These are phyloP conservation scores for Picochlorum sp. DNA, from an alignment of 139 green algal genomes.

Conservation along the genomic window DNA sequence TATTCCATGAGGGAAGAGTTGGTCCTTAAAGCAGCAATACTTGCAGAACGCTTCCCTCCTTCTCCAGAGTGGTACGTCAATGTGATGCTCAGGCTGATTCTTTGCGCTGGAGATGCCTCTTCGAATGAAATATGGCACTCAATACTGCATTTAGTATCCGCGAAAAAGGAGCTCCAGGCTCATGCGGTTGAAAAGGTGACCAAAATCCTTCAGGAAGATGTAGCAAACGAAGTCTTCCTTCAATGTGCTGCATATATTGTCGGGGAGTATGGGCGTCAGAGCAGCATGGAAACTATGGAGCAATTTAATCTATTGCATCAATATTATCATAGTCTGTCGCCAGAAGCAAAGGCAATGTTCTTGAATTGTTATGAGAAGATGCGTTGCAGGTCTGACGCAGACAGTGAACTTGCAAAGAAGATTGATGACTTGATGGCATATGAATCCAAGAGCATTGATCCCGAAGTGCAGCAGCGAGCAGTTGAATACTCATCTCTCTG, in stretches of 20 bases:
- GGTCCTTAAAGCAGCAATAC: conserved; percentile 91
- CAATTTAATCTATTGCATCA: conserved; percentile 74
- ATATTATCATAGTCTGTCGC: conserved; percentile 48
- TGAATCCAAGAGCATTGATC: conserved; percentile 23
- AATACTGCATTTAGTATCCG: conserved; percentile 86
- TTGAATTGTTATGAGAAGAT: conserved; percentile 72
- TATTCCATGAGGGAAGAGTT: conserved; percentile 92
- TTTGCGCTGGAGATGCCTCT: conserved; percentile 86
- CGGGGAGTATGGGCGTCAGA: conserved; percentile 73
- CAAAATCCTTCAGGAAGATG: conserved; percentile 54
- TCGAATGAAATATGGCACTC: conserved; percentile 93
- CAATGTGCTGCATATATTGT: conserved; percentile 75
- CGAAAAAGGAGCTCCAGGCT: conserved; percentile 76
- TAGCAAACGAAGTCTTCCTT: conserved; percentile 57
- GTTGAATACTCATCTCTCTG: conserved; percentile 77
- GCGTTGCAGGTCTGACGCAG: background rate
- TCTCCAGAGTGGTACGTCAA: conserved; percentile 82
- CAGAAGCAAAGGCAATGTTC: conserved; percentile 72
- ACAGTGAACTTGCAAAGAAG: too few species aligned
- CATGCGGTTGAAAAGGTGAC: conserved; percentile 63
- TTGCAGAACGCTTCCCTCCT: conserved; percentile 80
- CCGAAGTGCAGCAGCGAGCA: conserved; percentile 91
- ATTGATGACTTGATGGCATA: conserved; percentile 1
- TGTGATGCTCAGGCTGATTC: conserved; percentile 79
- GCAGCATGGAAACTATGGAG: conserved; percentile 35